Conservation (phyloP, 2,329 filamentous ascomycete species). For the Drechmeria coniospora region DNA sequence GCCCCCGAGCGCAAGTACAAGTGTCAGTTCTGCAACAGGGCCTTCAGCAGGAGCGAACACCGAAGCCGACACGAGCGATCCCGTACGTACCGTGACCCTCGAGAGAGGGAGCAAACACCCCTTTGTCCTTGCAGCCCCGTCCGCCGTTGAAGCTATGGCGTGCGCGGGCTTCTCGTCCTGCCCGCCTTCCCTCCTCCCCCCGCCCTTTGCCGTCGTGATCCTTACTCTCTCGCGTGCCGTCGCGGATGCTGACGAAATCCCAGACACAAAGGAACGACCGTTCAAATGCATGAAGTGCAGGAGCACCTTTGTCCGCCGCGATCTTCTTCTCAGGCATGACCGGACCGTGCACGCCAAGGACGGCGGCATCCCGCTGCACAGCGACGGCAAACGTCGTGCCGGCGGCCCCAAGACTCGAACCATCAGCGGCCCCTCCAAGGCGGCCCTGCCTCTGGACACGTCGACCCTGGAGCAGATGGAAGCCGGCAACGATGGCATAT, state of each 20-base stretch:
- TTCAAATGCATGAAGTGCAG: conserved; percentile 98
- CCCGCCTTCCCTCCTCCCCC: conserved; percentile 4
- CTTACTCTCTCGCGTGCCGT: conserved; percentile 3
- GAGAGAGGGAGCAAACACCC: too few relatives aligned
- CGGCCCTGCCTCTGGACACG: conserved; percentile 64
- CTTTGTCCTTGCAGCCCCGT: neutral
- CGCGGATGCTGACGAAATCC: conserved; percentile 4
- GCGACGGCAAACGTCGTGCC: conserved; percentile 78
- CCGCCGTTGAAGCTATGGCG: neutral
- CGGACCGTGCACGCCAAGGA: conserved; percentile 98
- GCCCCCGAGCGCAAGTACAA: conserved; percentile 98
- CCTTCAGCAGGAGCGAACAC: conserved; percentile 95
- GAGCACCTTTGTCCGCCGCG: conserved; percentile 95
- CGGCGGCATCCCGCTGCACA: conserved; percentile 82
- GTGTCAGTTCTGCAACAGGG: conserved; percentile 95
- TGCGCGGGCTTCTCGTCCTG: conserved; percentile 1
- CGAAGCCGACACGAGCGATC: conserved; percentile 92
- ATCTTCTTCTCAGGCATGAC: conserved; percentile 90
- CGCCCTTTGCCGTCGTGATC: too few relatives aligned
- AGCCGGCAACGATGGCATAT: conserved; percentile 74
- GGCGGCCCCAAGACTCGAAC: conserved; percentile 52
- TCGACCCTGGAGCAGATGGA: conserved; percentile 86
- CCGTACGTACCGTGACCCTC: conserved; percentile 56
- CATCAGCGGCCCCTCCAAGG: conserved; percentile 54
- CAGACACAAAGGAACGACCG: conserved; percentile 95